These are phyloP conservation scores for Pezicula rhizophila DNA, from an alignment of 2,329 filamentous ascomycete genomes.

Conservation along the genomic window DNA sequence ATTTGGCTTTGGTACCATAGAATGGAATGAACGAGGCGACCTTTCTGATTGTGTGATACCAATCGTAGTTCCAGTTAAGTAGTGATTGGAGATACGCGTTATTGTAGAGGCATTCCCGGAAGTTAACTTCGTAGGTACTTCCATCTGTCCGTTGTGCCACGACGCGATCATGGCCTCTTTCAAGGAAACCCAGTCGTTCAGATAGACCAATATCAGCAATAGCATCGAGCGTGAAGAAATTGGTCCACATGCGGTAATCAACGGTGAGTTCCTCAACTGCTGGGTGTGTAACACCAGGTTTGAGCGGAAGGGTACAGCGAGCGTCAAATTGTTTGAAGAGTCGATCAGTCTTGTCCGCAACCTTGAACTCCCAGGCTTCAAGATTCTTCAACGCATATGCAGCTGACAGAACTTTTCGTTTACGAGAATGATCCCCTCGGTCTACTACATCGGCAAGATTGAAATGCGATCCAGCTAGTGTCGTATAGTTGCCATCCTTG, in stretches of 20 bases:
- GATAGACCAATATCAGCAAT: conserved; percentile 50
- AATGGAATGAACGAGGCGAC: conserved; percentile 40
- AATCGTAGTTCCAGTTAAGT: conserved; percentile 44
- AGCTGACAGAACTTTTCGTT: conserved; percentile 42
- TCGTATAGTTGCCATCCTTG: conserved; percentile 42
- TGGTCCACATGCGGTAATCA: conserved; percentile 45
- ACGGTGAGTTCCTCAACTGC: conserved; percentile 34
- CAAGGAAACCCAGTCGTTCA: conserved; percentile 45
- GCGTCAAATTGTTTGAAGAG: conserved; percentile 38
- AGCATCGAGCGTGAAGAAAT: conserved; percentile 51
- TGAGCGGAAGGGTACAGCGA: conserved; percentile 29
- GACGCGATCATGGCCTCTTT: conserved; percentile 39
- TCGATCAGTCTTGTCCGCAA: conserved; percentile 42
- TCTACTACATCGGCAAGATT: conserved; percentile 47
- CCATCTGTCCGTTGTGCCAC: conserved; percentile 40
- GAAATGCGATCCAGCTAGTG: conserved; percentile 40
- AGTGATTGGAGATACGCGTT: conserved; percentile 43
- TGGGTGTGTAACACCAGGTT: background rate
- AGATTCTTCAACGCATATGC: conserved; percentile 49
- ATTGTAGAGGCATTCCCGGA: conserved; percentile 45
- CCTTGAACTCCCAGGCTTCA: conserved; percentile 48
- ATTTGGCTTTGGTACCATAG: conserved; percentile 33
- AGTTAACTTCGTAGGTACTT: conserved; percentile 36
- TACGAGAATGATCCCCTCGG: conserved; percentile 44
- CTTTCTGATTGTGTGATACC: conserved; percentile 42